Conservation (phyloP, 2,329 filamentous ascomycete genomes). For the Penicillium sp. region DNA sequence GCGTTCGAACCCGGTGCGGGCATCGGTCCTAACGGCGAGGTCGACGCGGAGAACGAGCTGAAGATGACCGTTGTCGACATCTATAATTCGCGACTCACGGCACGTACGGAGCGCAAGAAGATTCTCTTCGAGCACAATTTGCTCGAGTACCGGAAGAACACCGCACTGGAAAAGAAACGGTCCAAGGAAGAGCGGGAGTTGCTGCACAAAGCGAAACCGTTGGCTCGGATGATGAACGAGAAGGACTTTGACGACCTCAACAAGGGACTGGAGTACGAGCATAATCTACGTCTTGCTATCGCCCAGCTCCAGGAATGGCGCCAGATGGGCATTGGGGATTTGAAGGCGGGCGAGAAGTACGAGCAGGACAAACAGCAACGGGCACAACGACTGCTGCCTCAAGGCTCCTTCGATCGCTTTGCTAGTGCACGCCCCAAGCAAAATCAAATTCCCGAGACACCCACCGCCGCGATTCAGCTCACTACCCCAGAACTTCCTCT, state of each 20-base stretch:
- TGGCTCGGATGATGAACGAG: slow-evolving; percentile 94
- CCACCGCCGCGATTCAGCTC: slow-evolving; percentile 72
- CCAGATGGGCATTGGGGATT: slow-evolving; percentile 75
- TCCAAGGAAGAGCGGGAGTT: slow-evolving; percentile 94
- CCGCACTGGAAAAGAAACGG: slow-evolving; percentile 85
- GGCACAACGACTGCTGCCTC: slow-evolving; percentile 64
- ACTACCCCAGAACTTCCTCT: slow-evolving; percentile 77
- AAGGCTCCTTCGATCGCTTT: slow-evolving; percentile 83
- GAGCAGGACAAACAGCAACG: slow-evolving; percentile 82
- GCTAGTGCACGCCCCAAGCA: slow-evolving; percentile 72
- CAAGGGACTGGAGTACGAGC: slow-evolving; percentile 83
- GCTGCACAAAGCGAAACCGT: slow-evolving; percentile 90
- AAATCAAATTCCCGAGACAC: slow-evolving; percentile 68
- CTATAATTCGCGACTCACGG: slow-evolving; percentile 89
- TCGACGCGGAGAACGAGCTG: slow-evolving; percentile 94
- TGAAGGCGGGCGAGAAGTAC: slow-evolving; percentile 87
- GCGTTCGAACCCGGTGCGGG: slow-evolving; percentile 96
- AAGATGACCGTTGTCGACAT: slow-evolving; percentile 99
- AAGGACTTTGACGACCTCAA: slow-evolving; percentile 85
- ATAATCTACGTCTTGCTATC: slow-evolving; percentile 88
- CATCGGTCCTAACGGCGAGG: slow-evolving; percentile 80
- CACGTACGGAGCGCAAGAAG: slow-evolving; percentile 91
- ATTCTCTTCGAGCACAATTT: slow-evolving; percentile 95
- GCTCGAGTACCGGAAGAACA: slow-evolving; percentile 90
- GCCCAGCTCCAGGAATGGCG: slow-evolving; percentile 92